These are phyloP conservation scores for Eucalyptus guilfoylei DNA, from an alignment of 345 rosid genomes.

Conservation along the genomic window DNA sequence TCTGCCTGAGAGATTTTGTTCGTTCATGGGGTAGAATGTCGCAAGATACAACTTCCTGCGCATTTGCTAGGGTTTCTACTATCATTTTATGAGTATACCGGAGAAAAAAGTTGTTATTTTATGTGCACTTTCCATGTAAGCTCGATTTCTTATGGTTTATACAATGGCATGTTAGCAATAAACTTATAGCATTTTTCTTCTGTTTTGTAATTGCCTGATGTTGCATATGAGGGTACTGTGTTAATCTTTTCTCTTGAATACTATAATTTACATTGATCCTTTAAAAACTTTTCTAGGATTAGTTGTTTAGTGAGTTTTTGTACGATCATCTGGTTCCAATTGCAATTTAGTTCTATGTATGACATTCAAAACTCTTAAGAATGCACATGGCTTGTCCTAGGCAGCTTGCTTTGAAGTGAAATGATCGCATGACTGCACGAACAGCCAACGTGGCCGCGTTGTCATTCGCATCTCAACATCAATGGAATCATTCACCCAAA, in stretches of 20 bases:
- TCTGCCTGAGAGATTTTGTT: neutral
- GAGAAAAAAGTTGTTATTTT: neutral
- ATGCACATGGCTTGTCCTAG: neutral
- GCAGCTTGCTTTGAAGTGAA: neutral
- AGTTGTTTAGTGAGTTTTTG: neutral
- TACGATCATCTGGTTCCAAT: neutral
- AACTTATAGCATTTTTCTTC: neutral
- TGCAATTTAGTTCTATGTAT: neutral
- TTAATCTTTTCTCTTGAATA: neutral
- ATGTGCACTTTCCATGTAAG: neutral
- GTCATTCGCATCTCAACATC: neutral
- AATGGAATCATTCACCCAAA: constrained; percentile 1
- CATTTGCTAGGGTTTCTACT: neutral
- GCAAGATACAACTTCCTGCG: neutral
- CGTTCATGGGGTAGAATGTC: neutral
- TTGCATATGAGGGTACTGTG: neutral
- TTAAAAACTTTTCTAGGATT: neutral
- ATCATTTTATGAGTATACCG: neutral
- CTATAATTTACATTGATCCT: neutral
- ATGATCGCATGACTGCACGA: neutral
- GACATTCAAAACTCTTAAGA: neutral
- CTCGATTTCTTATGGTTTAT: neutral
- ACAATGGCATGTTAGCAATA: neutral
- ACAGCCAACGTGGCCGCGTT: neutral
- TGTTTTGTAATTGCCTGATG: neutral